Evolutionary conservation across 2,329 filamentous ascomycete species (phyloP).

Genomic region (Epichloe sylvatica): DNA sequence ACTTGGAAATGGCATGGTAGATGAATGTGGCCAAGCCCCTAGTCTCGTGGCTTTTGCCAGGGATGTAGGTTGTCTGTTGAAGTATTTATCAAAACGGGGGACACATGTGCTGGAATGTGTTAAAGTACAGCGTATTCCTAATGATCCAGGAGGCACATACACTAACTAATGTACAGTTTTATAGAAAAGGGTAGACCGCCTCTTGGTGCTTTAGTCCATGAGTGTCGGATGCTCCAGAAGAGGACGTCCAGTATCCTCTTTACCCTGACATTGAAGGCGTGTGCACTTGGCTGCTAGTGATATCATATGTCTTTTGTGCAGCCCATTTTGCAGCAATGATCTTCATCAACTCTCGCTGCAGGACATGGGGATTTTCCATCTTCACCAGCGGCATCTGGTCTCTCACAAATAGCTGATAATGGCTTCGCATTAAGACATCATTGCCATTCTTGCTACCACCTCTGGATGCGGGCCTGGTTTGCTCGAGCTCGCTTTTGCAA

Average conservation of each 20-base stretch:
- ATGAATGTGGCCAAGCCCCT: too few species aligned
- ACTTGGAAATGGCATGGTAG: too few species aligned
- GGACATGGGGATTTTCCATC: slow-evolving; percentile 39
- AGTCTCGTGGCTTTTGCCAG: background rate
- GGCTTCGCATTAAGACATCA: slow-evolving; percentile 19
- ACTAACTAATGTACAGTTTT: background rate
- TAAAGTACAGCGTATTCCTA: background rate
- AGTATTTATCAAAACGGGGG: background rate
- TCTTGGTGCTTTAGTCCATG: too few species aligned
- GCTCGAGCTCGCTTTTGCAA: slow-evolving; percentile 58
- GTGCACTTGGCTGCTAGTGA: background rate
- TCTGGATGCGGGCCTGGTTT: slow-evolving; percentile 62
- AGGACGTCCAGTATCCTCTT: background rate
- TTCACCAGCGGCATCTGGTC: slow-evolving; percentile 50
- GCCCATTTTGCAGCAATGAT: slow-evolving; percentile 51
- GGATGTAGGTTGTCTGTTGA: background rate
- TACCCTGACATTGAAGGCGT: background rate
- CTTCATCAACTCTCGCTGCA: slow-evolving; percentile 56
- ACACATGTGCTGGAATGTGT: background rate
- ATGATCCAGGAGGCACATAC: background rate
- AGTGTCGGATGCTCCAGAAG: too few species aligned
- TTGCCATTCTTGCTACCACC: slow-evolving; percentile 6
- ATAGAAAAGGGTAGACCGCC: too few species aligned
- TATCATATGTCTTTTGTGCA: slow-evolving; percentile 30
- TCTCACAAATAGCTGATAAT: slow-evolving; percentile 45